Percentiles rank a stretch among this genome's conserved stretches.
phyloP scores from a whole-genome alignment of 2,329 filamentous ascomycete species.

The Alternaria burnsii region DNA sequence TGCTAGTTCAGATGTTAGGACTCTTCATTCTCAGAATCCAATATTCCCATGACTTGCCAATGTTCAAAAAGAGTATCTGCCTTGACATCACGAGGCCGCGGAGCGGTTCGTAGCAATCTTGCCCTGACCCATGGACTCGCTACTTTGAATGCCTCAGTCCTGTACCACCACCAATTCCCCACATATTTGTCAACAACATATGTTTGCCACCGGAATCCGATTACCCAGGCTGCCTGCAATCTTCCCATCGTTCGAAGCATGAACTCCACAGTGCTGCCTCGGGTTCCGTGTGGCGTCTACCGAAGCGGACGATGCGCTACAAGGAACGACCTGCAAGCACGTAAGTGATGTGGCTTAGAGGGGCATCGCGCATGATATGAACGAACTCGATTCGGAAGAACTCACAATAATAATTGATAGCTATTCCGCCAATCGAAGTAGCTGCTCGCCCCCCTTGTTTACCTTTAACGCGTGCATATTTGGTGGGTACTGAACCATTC shows the following conservation, averaged over 20 bases:
- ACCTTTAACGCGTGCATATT: not conserved
- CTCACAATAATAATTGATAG: not conserved
- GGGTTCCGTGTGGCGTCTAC: not conserved
- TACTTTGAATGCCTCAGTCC: conserved; percentile 27
- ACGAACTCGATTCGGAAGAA: not conserved
- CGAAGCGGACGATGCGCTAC: conserved; percentile 11
- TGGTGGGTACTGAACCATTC: not conserved
- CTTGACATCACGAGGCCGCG: not conserved
- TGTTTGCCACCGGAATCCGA: conserved; percentile 12
- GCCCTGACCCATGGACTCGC: conserved; percentile 14
- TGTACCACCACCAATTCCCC: conserved; percentile 16
- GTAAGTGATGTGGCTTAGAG: not conserved
- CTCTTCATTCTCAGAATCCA: not conserved
- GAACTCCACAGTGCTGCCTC: conserved; percentile 6
- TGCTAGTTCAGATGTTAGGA: conserved; percentile 4
- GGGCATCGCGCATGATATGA: not conserved
- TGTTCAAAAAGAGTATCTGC: not conserved
- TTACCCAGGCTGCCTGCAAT: conserved; percentile 18
- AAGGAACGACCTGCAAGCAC: conserved; percentile 11
- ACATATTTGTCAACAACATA: conserved; percentile 35
- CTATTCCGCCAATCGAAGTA: not conserved
- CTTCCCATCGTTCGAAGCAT: conserved; percentile 5
- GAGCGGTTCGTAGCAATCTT: conserved; percentile 13
- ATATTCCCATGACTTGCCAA: conserved; percentile 1
- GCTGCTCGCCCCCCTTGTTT: not conserved